phyloP scores from a whole-genome alignment of 176 grass and related monocot genomes.

The Saccharum officinarum region DNA sequence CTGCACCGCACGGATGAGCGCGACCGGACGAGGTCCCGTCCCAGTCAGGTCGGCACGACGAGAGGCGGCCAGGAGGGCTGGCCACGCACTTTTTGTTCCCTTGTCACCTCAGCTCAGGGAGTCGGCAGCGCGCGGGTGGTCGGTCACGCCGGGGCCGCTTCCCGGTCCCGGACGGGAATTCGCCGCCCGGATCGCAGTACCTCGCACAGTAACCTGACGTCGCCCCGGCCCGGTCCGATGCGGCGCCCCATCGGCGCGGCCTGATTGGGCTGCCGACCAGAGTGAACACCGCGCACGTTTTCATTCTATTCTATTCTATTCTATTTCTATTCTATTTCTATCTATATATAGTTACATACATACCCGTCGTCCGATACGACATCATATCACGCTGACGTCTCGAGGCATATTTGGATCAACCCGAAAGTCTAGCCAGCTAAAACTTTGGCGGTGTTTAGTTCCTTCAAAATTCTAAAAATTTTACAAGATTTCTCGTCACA shows the following conservation, averaged over 20 bases:
- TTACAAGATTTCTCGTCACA: no score
- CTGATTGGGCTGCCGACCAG: background rate
- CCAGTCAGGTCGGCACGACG: background rate
- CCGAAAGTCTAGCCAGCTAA: no score
- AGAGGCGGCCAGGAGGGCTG: no score
- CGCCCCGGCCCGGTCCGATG: background rate
- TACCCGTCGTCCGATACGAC: no score
- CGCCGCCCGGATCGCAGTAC: background rate
- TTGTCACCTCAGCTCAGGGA: background rate
- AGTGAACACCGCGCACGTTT: background rate
- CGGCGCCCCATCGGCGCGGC: background rate
- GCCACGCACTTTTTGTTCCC: background rate
- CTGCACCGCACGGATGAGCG: background rate
- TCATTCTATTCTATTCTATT: background rate
- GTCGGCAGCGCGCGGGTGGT: background rate
- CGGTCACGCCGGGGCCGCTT: background rate
- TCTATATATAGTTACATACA: no score
- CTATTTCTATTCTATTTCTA: no score
- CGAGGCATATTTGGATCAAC: no score
- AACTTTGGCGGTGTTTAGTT: no score
- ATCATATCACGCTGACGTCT: no score
- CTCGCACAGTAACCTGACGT: background rate
- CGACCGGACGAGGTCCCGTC: background rate
- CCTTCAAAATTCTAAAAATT: no score
- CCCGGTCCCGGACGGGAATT: background rate